Percentiles rank a stretch among this genome's conserved stretches.
Evolutionary conservation across 306 rosid genomes (phyloP).

Genomic region (Pueraria montana): DNA sequence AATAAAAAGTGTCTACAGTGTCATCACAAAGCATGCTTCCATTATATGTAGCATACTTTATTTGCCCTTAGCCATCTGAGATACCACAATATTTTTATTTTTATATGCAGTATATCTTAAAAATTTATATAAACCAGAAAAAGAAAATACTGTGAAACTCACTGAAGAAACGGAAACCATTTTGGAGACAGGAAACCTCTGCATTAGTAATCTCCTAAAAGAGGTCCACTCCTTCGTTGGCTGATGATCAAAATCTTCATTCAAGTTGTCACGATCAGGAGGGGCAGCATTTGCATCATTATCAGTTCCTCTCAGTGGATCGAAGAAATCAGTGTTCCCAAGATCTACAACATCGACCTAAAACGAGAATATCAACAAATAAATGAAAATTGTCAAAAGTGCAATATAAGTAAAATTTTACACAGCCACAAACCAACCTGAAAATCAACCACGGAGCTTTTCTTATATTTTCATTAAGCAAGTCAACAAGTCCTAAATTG

Average conservation of each 20-base stretch:
- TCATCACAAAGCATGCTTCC: conserved; percentile 38
- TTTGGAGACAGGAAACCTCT: conserved; percentile 87
- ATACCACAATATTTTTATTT: conserved; percentile 20
- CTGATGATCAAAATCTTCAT: conserved; percentile 53
- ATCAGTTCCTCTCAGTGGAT: conserved; percentile 78
- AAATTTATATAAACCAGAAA: conserved; percentile 24
- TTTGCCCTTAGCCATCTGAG: conserved; percentile 32
- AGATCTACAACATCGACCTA: conserved; percentile 62
- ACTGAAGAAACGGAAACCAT: conserved; percentile 81
- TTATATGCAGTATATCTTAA: conserved; percentile 19
- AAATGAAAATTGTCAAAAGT: conserved; percentile 33
- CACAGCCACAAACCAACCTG: neutral
- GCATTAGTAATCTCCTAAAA: conserved; percentile 82
- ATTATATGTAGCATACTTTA: conserved; percentile 29
- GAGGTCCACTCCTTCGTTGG: conserved; percentile 81
- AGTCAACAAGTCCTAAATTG: conserved; percentile 16
- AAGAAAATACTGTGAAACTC: conserved; percentile 48
- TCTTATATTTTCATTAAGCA: neutral
- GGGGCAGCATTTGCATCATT: conserved; percentile 48
- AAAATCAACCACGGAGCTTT: neutral
- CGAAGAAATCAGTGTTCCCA: conserved; percentile 64
- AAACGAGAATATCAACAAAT: conserved; percentile 35
- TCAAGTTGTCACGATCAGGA: conserved; percentile 42
- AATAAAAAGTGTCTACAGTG: conserved; percentile 29
- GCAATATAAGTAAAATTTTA: neutral